Conservation (phyloP, 768 basidiomycete genomes). For the Glaciozyma martinii region DNA sequence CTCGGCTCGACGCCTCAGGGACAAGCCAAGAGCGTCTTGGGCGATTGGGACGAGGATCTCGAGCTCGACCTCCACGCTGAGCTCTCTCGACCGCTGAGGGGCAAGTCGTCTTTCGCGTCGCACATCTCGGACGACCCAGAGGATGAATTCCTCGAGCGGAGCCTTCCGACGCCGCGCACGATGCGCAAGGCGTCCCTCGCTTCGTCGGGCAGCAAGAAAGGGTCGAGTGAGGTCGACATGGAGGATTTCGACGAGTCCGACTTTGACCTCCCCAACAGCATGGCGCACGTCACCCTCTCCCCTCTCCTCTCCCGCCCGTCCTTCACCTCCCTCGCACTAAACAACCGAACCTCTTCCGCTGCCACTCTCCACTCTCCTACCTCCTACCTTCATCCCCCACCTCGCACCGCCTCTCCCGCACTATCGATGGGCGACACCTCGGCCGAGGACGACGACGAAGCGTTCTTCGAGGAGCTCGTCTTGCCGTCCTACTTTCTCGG, state of each 20-base stretch:
- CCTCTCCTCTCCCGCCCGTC: not conserved
- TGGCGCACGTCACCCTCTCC: slow-evolving; percentile 9
- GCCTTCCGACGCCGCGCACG: not conserved
- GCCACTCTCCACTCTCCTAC: not conserved
- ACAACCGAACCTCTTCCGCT: not conserved
- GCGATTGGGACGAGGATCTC: slow-evolving; percentile 32
- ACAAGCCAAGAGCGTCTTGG: not conserved
- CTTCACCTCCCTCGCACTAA: not conserved
- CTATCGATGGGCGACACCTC: slow-evolving; percentile 1
- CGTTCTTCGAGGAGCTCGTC: slow-evolving; percentile 24
- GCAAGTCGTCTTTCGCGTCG: slow-evolving; percentile 25
- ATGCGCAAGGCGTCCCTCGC: not conserved
- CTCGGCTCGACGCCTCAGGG: slow-evolving; percentile 20
- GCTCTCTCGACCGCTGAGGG: not conserved
- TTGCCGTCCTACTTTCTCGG: slow-evolving; percentile 23
- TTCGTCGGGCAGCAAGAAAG: not conserved
- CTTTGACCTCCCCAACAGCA: slow-evolving; percentile 22
- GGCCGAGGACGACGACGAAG: slow-evolving; percentile 19
- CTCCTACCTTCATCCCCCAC: not conserved
- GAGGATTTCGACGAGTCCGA: slow-evolving; percentile 13
- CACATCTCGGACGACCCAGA: slow-evolving; percentile 20
- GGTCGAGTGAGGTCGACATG: not conserved
- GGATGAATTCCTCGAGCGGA: not conserved
- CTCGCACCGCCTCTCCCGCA: not conserved
- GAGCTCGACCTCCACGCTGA: slow-evolving; percentile 6